These are phyloP conservation scores for Theobroma cacao DNA, from an alignment of 345 rosid species.

Conservation along the genomic window DNA sequence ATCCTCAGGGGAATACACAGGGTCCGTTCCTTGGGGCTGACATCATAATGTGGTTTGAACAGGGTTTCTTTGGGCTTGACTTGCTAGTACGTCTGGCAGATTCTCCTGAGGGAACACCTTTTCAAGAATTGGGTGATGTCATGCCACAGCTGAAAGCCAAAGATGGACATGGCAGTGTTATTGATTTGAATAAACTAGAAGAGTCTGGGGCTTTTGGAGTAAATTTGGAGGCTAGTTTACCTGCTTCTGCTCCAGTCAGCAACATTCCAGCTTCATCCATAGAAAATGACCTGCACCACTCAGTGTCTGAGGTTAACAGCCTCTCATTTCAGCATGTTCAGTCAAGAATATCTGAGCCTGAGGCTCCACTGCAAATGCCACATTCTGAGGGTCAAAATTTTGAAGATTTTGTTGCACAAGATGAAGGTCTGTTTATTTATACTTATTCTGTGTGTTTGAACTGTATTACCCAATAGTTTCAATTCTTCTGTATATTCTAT, in stretches of 20 bases:
- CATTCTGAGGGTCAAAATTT: slow-evolving; percentile 37
- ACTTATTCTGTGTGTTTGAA: background rate
- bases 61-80: slow-evolving; percentile 85
- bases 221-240: slow-evolving; percentile 35
- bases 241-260: slow-evolving; percentile 29
- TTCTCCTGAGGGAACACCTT: slow-evolving; percentile 72
- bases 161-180: slow-evolving; percentile 18
- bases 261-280: slow-evolving; percentile 35
- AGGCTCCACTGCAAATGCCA: slow-evolving; percentile 33
- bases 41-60: slow-evolving; percentile 79
- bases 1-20: slow-evolving; percentile 80
- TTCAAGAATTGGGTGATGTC: slow-evolving; percentile 57
- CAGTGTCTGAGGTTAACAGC: slow-evolving; percentile 27
- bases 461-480: background rate
- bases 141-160: slow-evolving; percentile 53
- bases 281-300: slow-evolving; percentile 10
- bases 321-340: slow-evolving; percentile 37
- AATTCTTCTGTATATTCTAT: background rate
- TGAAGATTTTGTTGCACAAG: slow-evolving; percentile 43
- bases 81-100: slow-evolving; percentile 67
- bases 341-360: slow-evolving; percentile 40
- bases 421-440: slow-evolving; percentile 45
- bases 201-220: slow-evolving; percentile 36
- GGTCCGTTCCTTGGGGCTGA: slow-evolving; percentile 85
- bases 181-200: slow-evolving; percentile 31